Conservation (phyloP, 768 basidiomycete genomes). For the Mycena indigotica region DNA sequence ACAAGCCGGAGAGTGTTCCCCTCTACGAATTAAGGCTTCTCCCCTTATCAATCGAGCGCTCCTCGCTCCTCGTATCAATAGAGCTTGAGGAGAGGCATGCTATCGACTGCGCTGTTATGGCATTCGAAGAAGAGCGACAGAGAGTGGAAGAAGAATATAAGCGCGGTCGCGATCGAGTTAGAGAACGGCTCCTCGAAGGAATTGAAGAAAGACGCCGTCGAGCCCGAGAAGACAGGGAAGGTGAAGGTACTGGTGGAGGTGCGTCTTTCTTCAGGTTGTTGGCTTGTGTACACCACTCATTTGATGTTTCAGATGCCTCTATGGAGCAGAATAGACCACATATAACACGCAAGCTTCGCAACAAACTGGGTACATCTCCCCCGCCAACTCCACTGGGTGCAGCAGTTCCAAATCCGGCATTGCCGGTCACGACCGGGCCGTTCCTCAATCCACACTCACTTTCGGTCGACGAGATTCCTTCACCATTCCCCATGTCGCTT, state of each 20-base stretch:
- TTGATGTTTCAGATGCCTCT: conserved; percentile 54
- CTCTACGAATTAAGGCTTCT: conserved; percentile 74
- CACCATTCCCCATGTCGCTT: conserved; percentile 78
- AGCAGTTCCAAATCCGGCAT: conserved; percentile 31
- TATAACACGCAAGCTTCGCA: conserved; percentile 82
- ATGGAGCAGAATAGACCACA: conserved; percentile 80
- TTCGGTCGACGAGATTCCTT: conserved; percentile 83
- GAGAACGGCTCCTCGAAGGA: conserved; percentile 79
- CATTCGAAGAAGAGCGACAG: conserved; percentile 78
- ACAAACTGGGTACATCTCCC: conserved; percentile 77
- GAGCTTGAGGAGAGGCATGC: conserved; percentile 68
- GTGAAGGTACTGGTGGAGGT: conserved; percentile 79
- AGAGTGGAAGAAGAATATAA: conserved; percentile 83
- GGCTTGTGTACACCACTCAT: conserved; percentile 9
- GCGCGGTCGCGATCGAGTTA: conserved; percentile 70
- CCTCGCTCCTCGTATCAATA: conserved; percentile 68
- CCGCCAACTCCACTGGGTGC: conserved; percentile 69
- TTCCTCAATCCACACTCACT: conserved; percentile 84
- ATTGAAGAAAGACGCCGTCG: conserved; percentile 79
- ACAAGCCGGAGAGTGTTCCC: conserved; percentile 64
- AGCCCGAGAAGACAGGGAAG: conserved; percentile 87
- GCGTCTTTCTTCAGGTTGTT: conserved; percentile 27
- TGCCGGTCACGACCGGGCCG: conserved; percentile 68
- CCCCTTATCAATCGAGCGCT: conserved; percentile 74
- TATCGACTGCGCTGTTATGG: conserved; percentile 65